Percentiles rank a stretch among this genome's conserved stretches.
phyloP scores from a whole-genome alignment of 352 stramenopile species.

The Thraustotheca clavata region DNA sequence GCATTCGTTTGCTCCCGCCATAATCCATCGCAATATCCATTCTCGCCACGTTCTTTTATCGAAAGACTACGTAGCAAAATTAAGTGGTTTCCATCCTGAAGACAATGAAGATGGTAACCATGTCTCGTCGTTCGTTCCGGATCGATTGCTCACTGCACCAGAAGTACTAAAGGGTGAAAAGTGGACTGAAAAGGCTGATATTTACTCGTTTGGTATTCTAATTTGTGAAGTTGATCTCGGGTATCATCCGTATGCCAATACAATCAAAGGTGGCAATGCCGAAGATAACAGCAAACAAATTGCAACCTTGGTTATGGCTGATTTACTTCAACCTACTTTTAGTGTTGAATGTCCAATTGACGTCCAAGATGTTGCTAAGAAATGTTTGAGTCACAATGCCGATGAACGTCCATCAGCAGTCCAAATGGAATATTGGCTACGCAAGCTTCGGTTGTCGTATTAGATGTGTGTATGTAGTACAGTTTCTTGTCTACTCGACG shows the following conservation, averaged over 20 bases:
- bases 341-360: conserved; percentile 10
- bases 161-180: conserved; percentile 64
- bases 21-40: conserved; percentile 68
- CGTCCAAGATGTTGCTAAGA: conserved; percentile 18
- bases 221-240: conserved; percentile 69
- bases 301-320: conserved; percentile 15
- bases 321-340: conserved; percentile 20
- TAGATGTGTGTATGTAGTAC: too few species aligned
- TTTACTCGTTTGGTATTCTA: conserved; percentile 70
- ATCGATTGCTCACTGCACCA: conserved; percentile 52
- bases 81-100: conserved; percentile 49
- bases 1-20: conserved; percentile 23
- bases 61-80: conserved; percentile 49
- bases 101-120: conserved; percentile 74
- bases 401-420: conserved; percentile 1
- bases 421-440: conserved; percentile 21
- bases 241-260: conserved; percentile 55
- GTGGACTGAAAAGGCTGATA: conserved; percentile 57
- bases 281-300: conserved; percentile 18
- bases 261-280: neutral
- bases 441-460: conserved; percentile 9
- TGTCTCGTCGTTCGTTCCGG: conserved; percentile 56
- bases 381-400: conserved; percentile 1
- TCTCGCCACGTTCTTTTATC: conserved; percentile 74
- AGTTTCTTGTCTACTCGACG: too few species aligned